Base-by-base conservation (phyloP, 495 filamentous ascomycete species). In the Trichoderma orchidacearum region DNA sequence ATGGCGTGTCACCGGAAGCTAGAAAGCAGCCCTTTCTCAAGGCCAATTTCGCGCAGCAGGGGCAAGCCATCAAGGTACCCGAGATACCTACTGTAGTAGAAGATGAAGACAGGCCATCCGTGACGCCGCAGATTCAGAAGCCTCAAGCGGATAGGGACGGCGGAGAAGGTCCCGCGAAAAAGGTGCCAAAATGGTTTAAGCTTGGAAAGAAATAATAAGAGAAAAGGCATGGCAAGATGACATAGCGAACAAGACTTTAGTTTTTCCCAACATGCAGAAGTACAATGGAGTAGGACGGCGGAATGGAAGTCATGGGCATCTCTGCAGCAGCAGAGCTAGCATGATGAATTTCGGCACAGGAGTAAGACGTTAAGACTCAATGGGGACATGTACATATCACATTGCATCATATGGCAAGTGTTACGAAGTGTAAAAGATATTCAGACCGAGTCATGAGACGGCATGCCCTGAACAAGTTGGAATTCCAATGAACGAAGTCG, bases 141-240 rank as follows among this genome's bases (percentile, higher is more conserved):
- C 69, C 66, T 17, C 74, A 75, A 61, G 69, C 67, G 25, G 77
- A 72, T 64, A 70, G 59, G 59, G 81, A 73, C 59, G 66, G 64
- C 31, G 74, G 72, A n/a, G 71, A 73, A 1, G 67, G 63, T 12
- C 62, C 69, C 9, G 64, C 60, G 27, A 74, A 77, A 65, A 77
- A 76, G 61, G 68, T 87, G 56, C 80, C 85, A 3, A 89, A 86
- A 68, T 88, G 85, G 80, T 68, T 89, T 25, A 87, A 87, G 62
- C 64, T 84, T 53, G 80, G 72, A 9, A 80, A 78, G 66, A 77
- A 79, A 60, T 73, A 56, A 71, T 56, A 9, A 11, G 27, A 6
- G 21, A 27, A 6, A n/a, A n/a, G n/a, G n/a, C n/a, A n/a, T n/a
- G n/a, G n/a, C n/a, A n/a, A n/a, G n/a, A n/a, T n/a, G n/a, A n/a